Evolutionary conservation across 2,329 filamentous ascomycete species (phyloP), one percentile per base, ranked within the genome.

Genomic region (Huntiella omanensis): DNA sequence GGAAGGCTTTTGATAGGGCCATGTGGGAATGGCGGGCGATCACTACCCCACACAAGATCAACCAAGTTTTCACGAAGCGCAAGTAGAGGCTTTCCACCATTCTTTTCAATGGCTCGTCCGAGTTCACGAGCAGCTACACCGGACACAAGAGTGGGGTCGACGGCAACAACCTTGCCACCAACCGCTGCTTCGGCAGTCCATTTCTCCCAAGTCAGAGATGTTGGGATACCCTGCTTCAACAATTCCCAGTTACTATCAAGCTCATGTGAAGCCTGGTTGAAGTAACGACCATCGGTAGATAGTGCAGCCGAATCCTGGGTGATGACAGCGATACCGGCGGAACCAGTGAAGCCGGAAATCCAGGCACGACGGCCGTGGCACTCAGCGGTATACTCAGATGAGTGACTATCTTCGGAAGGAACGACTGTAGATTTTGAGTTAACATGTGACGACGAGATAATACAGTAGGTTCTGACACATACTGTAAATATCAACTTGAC

Each of bases 351-450:
- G 19, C 91, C 88, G 51, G 78, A 87, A 55, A 98, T 93, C 58
- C 80, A 95, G 59, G 80, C 84, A 68, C 91, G 79, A 54, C 91
- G 78, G 51, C 74, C 87, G 66, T 98, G 91, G 60, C 85, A 94
- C n/a, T 80, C 78, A 43, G 91, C 91, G 61, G 95, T 95, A 63
- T 98, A 98, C 66, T 98, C 91, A 54, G 88, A 96, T 54, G 88
- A 84, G 61, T 98, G 91, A 59, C 84, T 88, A 61, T 98, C 91
- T 72, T 96, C 91, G 33, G 88, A 95, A 1, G 91, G 91, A 5
- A 96, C 75, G 58, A 98, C 88, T 96, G 59, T 46, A 46, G 44
- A 33, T 35, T 42, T 45, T 16, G 40, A 47, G 15, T 39, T 41
- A 54, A 54, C 51, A 54, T 56, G 67, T 54, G 70, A 64, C 55